phyloP scores from a whole-genome alignment of 2,329 filamentous ascomycete species.

The Fusarium fujikuroi region DNA sequence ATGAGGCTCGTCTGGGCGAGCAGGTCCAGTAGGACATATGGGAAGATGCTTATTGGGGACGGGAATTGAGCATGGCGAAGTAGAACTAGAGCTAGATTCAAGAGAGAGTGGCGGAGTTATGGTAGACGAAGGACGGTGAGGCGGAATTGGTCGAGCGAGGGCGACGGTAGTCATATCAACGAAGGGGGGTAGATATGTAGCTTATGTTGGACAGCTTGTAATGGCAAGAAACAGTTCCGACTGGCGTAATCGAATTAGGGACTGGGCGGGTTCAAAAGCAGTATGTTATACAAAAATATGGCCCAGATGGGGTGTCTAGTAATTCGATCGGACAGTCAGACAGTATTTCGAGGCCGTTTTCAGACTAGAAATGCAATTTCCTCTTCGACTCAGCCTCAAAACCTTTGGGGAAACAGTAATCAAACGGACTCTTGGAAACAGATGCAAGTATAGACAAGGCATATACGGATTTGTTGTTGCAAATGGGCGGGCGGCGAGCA shows the following conservation, averaged over 20 bases:
- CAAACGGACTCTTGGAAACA: slow-evolving; percentile 20
- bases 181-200: background rate
- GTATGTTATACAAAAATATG: slow-evolving; percentile 26
- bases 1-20: slow-evolving; percentile 61
- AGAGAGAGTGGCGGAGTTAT: slow-evolving; percentile 57
- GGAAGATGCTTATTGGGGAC: slow-evolving; percentile 92
- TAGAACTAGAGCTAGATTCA: slow-evolving; percentile 42
- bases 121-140: slow-evolving; percentile 57
- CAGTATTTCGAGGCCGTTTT: slow-evolving; percentile 18
- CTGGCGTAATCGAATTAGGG: slow-evolving; percentile 6
- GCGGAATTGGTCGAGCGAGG: slow-evolving; percentile 59
- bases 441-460: slow-evolving; percentile 20
- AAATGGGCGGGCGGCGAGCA: slow-evolving; percentile 8
- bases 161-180: slow-evolving; percentile 65
- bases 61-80: slow-evolving; percentile 51
- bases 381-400: slow-evolving; percentile 26
- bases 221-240: slow-evolving; percentile 1
- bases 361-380: slow-evolving; percentile 22
- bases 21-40: slow-evolving; percentile 85
- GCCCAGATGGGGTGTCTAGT: slow-evolving; percentile 15
- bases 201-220: slow-evolving; percentile 14
- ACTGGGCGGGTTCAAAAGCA: slow-evolving; percentile 21
- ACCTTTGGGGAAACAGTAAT: slow-evolving; percentile 28
- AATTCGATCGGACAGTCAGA: slow-evolving; percentile 19
- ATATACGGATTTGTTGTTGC: slow-evolving; percentile 37